Evolutionary conservation across 1,139 yeast genomes (phyloP), one percentile per base, ranked within the genome.

Genomic region (Suhomyces wounanorum): DNA sequence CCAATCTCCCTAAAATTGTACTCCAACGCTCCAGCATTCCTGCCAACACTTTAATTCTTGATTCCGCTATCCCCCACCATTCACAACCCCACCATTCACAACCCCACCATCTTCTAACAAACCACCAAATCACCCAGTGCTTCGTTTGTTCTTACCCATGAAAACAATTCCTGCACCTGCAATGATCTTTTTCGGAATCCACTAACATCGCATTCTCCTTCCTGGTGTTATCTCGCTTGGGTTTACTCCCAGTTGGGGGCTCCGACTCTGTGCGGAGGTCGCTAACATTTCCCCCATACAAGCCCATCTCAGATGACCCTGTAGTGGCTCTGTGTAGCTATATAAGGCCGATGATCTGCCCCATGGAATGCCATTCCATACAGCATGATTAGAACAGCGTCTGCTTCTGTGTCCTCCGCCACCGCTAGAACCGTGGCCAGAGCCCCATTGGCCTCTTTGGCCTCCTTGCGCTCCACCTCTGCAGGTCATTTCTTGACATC

Each of bases 221-320:
- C 33, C 42, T 13, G 21, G 14, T n/a, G 13, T 30, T n/a, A 4
- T 40, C 42, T 40, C 42, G 42, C 42, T 40, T 40, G 18, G 9
- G 18, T 40, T 40, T 40, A 26, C 42, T 26, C 42, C 33, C 31
- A 8, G 10, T 14, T 33, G 9, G 8, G 9, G 37, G 31, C 42
- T 26, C 42, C 42, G 33, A 25, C 42, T 40, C 42, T 23, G 42
- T 28, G 42, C 30, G 33, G 37, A 33, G 37, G 16, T 40, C 42
- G 42, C 42, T 40, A 40, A 40, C 42, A 5, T 40, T 40, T 23
- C 28, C 42, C 42, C 42, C 30, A 14, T 10, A 16, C 42, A 28
- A 8, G 8, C 26, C 17, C 23, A 17, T 17, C 42, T 28, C 33
- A 18, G 40, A 37, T 37, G 40, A 37, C 26, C 40, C 40, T 3